phyloP scores from a whole-genome alignment of 306 rosid species.

The Quercus mongolica region DNA sequence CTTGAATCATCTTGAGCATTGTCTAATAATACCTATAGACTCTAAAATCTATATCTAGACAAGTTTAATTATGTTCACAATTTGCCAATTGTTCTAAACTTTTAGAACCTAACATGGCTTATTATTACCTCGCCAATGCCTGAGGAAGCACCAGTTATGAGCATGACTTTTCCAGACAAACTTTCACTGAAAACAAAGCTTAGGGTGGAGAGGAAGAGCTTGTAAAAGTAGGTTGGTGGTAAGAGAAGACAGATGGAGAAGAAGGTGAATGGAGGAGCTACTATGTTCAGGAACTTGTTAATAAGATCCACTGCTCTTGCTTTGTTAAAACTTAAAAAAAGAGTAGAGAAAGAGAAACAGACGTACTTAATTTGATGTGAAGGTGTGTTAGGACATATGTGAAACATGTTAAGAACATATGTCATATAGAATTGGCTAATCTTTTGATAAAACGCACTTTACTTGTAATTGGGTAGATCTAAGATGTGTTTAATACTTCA shows the following conservation, averaged over 20 bases:
- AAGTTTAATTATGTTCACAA: too few relatives aligned
- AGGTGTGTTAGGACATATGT: too few relatives aligned
- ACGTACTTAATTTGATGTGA: not conserved
- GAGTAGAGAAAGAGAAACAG: not conserved
- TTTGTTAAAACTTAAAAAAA: not conserved
- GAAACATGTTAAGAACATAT: too few relatives aligned
- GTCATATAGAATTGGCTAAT: too few relatives aligned
- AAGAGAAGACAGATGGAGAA: conserved; percentile 44
- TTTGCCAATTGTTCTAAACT: too few relatives aligned
- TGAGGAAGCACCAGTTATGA: conserved; percentile 74
- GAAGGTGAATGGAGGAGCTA: conserved; percentile 60
- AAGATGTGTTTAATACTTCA: too few relatives aligned
- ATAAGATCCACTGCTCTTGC: conserved; percentile 32
- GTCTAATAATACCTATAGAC: too few relatives aligned
- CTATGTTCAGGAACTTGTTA: conserved; percentile 43
- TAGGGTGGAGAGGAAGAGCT: conserved; percentile 28
- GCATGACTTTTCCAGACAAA: conserved; percentile 57
- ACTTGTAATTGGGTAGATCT: too few relatives aligned
- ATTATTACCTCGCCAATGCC: conserved; percentile 46
- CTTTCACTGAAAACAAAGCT: conserved; percentile 37
- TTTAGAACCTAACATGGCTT: too few relatives aligned
- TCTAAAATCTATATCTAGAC: too few relatives aligned
- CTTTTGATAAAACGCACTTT: too few relatives aligned
- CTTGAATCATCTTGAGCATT: too few relatives aligned
- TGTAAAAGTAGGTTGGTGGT: conserved; percentile 47